Conservation (phyloP, 768 basidiomycete genomes). For the Rhizopogon rudus region DNA sequence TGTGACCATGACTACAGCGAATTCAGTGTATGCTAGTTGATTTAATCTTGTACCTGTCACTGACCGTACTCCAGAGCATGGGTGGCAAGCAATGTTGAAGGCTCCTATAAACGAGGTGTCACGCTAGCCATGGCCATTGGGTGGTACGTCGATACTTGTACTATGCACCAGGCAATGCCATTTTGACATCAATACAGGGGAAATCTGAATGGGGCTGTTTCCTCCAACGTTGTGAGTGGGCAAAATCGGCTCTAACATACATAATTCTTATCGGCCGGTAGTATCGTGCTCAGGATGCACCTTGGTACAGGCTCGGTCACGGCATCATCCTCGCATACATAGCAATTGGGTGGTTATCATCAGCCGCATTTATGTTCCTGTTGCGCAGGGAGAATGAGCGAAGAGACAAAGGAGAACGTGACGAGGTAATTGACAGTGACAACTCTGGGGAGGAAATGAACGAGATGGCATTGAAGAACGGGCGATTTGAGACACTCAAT, state of each 20-base stretch:
- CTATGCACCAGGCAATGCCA: slow-evolving; percentile 13
- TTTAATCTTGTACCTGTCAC: background rate
- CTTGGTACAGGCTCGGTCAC: slow-evolving; percentile 69
- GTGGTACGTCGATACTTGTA: slow-evolving; percentile 21
- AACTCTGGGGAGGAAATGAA: slow-evolving; percentile 38
- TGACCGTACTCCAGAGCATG: slow-evolving; percentile 27
- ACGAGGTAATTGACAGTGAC: slow-evolving; percentile 55
- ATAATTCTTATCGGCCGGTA: slow-evolving; percentile 16
- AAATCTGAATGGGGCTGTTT: slow-evolving; percentile 66
- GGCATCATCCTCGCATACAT: slow-evolving; percentile 69
- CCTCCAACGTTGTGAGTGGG: slow-evolving; percentile 55
- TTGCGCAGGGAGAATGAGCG: slow-evolving; percentile 55
- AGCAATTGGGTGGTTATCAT: slow-evolving; percentile 54
- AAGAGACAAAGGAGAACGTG: slow-evolving; percentile 61
- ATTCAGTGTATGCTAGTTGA: slow-evolving; percentile 42
- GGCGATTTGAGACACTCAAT: slow-evolving; percentile 46
- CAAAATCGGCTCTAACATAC: background rate
- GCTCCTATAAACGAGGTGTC: slow-evolving; percentile 68
- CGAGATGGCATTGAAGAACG: slow-evolving; percentile 37
- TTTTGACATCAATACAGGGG: slow-evolving; percentile 28
- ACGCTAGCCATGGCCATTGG: slow-evolving; percentile 70
- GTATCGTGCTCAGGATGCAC: slow-evolving; percentile 62
- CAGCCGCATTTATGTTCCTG: slow-evolving; percentile 40
- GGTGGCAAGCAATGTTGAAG: slow-evolving; percentile 70
- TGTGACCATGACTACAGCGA: slow-evolving; percentile 24